Base-by-base conservation (phyloP, 345 rosid species). In the Arabidopsis arenosa region DNA sequence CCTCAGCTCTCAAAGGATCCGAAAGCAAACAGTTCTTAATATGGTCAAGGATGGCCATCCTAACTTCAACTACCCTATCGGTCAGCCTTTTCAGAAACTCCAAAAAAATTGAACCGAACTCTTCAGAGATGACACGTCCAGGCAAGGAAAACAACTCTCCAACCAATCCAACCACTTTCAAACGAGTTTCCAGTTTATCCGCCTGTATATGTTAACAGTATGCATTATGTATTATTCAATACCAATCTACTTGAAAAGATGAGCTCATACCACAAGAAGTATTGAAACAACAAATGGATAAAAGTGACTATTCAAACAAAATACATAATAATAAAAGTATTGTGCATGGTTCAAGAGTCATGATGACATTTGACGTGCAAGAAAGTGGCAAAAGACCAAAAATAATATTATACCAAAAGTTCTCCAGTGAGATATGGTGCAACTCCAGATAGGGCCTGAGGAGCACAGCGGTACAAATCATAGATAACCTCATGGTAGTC, bases 21-120 rank as follows among this genome's bases (percentile, higher is more conserved):
- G 88, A 85, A 77, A 95, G 83, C 70, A 95, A 83, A 73, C 92
- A 95, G 72, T 83, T 82, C 90, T 81, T 95, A 77, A 92, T 91
- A 73, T 89, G 93, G 74, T 89, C 90, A 45, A 95, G 97, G 79
- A 90, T 92, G 74, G 85, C 83, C 91, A 92, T 88, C 60, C 99
- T 83, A 49, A 95, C 93, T 30, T 81, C 84, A 79, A 89, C 96
- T 37, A 84, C 93, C 84, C 98, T 89, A 84, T 96, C 99, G 45
- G 93, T 87, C 81, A 93, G 84, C 85, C 98, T 87, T 86, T 89
- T 93, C 84, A 96, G 73, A 79, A 93, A 93, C 87, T 96, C 98
- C 3, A 82, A 82, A 82, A 96, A 93, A 59, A 96, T 80, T 44
- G 98, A 93, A 83, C 83, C 88, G 78, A 93, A 96, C 52, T 84